Base-by-base conservation (phyloP, 1,284 basidiomycete genomes). In the Wallemia hederae region DNA sequence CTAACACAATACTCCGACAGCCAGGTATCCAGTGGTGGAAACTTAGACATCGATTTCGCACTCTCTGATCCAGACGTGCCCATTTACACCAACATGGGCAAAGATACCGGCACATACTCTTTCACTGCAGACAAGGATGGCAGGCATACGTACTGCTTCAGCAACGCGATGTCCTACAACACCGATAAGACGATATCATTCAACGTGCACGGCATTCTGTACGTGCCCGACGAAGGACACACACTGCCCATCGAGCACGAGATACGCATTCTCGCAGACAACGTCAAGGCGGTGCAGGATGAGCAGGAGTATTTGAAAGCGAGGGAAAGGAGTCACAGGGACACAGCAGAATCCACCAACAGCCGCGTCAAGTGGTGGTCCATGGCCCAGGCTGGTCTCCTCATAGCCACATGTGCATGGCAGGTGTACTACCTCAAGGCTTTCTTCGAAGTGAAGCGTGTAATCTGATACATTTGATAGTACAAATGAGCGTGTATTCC, bases 281-380 rank as follows among this genome's bases (percentile, higher is more conserved):
- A 82, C 2, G 73, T 98, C 33, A 80, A 86, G 65, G 74, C 86
- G 19, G 88, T 99, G 65, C 97, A 97, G 72, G 94, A 99, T 68
- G 94, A 99, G 71, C 92, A 98, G 69, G 90, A 96, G 71, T 99
- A 99, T 72, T 87, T 99, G 62, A 86, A 94, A 34, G 82, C 97
- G 55, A 78, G 94, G 57, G 94, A 99, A 72, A 78, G 80, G 61
- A 82, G 84, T 28, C 94, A 99, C 71, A 77, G 94, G 62, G 85
- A 98, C 71, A 98, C 87, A 1, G 87, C 87, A 24, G 88, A 91
- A 72, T 89, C 86, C 2, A 90, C 88, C 2, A 98, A 98, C 70
- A 79, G 85, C 33, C 81, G 94, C 55, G 91, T 99, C 62, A 98
- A 97, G 72, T 98, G 88, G 88, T 99, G 94, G 94, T 92, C 88